These are phyloP conservation scores for Ganoderma lingzhi DNA, from an alignment of 1,284 basidiomycete species.

Conservation along the genomic window DNA sequence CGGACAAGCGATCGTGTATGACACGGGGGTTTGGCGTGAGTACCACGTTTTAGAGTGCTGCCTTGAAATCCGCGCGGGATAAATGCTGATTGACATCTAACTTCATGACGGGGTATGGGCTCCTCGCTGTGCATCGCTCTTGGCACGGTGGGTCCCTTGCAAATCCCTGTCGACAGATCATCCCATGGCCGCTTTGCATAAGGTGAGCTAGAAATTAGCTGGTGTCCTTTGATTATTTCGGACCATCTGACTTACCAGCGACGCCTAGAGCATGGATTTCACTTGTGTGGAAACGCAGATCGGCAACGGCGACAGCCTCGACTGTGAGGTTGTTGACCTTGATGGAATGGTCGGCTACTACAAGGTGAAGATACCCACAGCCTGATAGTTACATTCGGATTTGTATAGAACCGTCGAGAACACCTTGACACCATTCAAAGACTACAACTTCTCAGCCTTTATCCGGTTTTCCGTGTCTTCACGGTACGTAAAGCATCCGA, in stretches of 20 bases:
- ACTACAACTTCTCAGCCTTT: neutral
- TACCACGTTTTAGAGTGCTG: slow-evolving; percentile 12
- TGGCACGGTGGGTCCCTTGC: neutral
- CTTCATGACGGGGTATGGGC: neutral
- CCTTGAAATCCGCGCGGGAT: neutral
- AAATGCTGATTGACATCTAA: neutral
- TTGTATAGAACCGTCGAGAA: neutral
- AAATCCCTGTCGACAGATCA: slow-evolving; percentile 61
- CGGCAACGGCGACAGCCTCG: slow-evolving; percentile 71
- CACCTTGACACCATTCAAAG: neutral
- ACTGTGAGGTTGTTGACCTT: slow-evolving; percentile 81
- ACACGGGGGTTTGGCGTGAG: slow-evolving; percentile 85
- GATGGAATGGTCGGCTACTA: slow-evolving; percentile 45
- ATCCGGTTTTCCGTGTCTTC: neutral
- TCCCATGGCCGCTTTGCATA: slow-evolving; percentile 83
- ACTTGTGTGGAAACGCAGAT: slow-evolving; percentile 88
- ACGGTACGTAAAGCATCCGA: neutral
- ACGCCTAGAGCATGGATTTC: slow-evolving; percentile 73
- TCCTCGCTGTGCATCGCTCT: neutral
- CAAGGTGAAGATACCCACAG: slow-evolving; percentile 47
- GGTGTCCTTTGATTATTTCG: neutral
- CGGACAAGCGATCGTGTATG: slow-evolving; percentile 87
- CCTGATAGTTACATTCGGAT: neutral
- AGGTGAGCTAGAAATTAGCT: slow-evolving; percentile 51
- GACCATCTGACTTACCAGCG: too few species aligned